Conservation (phyloP, 1,139 yeast species). For the Hyphopichia fennica region DNA sequence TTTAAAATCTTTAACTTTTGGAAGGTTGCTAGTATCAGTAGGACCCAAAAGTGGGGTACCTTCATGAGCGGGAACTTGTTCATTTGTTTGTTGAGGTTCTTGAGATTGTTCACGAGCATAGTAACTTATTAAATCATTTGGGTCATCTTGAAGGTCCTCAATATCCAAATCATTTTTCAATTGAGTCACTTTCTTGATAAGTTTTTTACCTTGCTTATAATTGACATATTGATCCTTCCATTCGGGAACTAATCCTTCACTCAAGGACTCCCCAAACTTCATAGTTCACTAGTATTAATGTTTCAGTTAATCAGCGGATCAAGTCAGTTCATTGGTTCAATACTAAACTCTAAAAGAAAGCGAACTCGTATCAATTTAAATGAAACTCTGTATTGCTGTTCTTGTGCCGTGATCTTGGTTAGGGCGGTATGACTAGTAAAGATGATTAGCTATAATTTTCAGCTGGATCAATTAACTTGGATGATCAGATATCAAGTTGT, state of each 20-base stretch:
- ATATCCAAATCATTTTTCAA: constrained; percentile 6
- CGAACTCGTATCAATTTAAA: background rate
- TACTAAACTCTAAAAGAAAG: background rate
- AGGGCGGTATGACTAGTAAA: background rate
- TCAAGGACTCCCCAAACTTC: constrained; percentile 64
- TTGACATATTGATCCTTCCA: constrained; percentile 83
- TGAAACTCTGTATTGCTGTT: background rate
- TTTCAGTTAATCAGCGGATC: too few species aligned
- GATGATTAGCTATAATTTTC: background rate
- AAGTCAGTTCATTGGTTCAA: too few species aligned
- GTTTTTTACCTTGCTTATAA: constrained; percentile 56
- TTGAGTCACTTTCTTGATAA: constrained; percentile 27
- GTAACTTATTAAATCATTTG: background rate
- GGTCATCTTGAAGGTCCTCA: background rate
- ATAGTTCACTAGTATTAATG: constrained; percentile 24
- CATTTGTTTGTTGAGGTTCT: background rate
- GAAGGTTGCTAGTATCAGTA: constrained; percentile 2
- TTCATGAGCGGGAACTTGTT: constrained; percentile 15
- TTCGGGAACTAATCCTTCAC: constrained; percentile 72
- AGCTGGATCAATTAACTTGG: background rate
- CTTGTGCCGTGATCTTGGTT: background rate
- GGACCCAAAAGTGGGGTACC: constrained; percentile 33
- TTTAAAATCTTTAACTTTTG: background rate
- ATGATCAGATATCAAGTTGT: background rate
- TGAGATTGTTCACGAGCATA: background rate